These are phyloP conservation scores for Murraya koenigii DNA, from an alignment of 345 rosid species.

Conservation along the genomic window DNA sequence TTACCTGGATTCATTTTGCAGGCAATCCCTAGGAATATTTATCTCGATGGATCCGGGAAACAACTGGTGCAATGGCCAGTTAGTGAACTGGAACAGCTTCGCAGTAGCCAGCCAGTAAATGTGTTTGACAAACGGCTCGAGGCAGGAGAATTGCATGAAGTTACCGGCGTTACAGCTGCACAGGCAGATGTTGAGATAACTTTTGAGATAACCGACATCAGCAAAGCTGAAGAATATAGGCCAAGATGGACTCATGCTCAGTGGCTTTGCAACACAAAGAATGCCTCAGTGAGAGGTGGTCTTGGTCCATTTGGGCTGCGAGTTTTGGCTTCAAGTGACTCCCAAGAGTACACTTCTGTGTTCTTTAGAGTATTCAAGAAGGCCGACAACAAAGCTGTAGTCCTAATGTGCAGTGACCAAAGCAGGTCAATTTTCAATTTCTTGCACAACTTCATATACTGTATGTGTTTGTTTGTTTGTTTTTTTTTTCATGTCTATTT, in stretches of 20 bases:
- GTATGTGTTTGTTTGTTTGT: no score
- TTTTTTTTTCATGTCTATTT: not conserved
- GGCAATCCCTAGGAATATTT: constrained; percentile 65
- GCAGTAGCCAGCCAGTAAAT: constrained; percentile 13
- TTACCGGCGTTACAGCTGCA: not conserved
- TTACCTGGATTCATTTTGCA: constrained; percentile 16
- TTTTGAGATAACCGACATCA: constrained; percentile 41
- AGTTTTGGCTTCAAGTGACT: constrained; percentile 58
- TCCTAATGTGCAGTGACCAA: constrained; percentile 88
- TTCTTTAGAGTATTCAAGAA: constrained; percentile 30
- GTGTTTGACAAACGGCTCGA: not conserved
- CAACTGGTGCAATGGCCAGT: constrained; percentile 81
- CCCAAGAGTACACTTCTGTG: constrained; percentile 61
- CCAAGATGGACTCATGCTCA: constrained; percentile 61
- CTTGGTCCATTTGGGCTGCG: constrained; percentile 79
- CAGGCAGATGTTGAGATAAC: constrained; percentile 81
- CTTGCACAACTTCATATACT: no score
- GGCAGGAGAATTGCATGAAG: not conserved
- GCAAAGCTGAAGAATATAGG: constrained; percentile 45
- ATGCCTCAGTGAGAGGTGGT: constrained; percentile 42
- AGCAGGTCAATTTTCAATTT: not conserved
- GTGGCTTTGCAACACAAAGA: constrained; percentile 47
- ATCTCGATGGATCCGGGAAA: constrained; percentile 52
- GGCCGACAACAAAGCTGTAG: constrained; percentile 42
- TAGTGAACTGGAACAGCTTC: constrained; percentile 53